A percentile compares a stretch with the other conserved stretches of the same genome.
These are phyloP conservation scores for Phoenix roebelenii DNA, from an alignment of 176 grass and related monocot species.

Conservation along the genomic window DNA sequence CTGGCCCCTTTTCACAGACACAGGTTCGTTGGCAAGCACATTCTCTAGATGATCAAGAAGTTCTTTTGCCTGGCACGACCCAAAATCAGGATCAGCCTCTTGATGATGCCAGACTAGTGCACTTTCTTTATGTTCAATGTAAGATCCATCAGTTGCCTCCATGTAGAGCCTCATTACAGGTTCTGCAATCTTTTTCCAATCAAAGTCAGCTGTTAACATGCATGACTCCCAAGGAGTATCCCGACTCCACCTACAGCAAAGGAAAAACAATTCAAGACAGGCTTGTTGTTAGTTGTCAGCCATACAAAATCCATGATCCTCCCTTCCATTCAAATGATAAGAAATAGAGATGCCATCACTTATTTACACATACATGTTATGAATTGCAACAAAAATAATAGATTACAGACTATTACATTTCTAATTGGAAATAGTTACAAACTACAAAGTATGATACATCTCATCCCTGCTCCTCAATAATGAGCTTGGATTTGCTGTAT, in stretches of 20 bases:
- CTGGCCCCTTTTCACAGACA: conserved; percentile 43
- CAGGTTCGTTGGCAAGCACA: conserved; percentile 48
- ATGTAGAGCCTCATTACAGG: conserved; percentile 38
- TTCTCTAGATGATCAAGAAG: conserved; percentile 42
- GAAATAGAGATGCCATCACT: background rate
- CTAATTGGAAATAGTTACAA: too few relatives aligned
- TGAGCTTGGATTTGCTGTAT: too few relatives aligned
- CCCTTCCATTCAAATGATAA: conserved; percentile 7
- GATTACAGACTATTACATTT: too few relatives aligned
- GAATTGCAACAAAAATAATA: too few relatives aligned
- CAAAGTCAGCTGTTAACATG: conserved; percentile 19
- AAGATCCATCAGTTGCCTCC: conserved; percentile 43
- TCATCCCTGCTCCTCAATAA: too few relatives aligned
- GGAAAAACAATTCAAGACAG: background rate
- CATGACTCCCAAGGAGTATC: conserved; percentile 36
- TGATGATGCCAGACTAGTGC: conserved; percentile 60
- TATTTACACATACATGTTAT: too few relatives aligned
- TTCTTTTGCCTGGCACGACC: conserved; percentile 53
- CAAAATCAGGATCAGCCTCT: conserved; percentile 53
- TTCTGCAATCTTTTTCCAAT: conserved; percentile 38
- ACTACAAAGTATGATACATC: too few relatives aligned
- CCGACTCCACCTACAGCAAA: conserved; percentile 32
- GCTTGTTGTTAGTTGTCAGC: conserved; percentile 9
- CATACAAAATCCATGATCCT: conserved; percentile 11
- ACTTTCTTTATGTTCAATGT: conserved; percentile 44